Conservation (phyloP, 2,329 filamentous ascomycete genomes). For the Cladosporium sp. region DNA sequence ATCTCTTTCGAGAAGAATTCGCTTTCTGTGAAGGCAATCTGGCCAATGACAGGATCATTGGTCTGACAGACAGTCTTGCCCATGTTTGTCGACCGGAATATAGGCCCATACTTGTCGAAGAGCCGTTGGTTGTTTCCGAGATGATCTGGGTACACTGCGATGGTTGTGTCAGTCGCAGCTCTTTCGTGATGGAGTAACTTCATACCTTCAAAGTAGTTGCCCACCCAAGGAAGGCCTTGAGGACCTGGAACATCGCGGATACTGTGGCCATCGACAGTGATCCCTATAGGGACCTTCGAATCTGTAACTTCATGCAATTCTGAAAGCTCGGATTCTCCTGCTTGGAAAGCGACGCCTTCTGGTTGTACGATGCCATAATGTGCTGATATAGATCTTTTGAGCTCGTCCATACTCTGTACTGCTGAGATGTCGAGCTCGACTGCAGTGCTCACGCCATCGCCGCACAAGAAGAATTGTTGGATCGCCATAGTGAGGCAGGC, state of each 20-base stretch:
- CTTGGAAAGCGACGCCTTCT: conserved; percentile 6
- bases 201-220: conserved; percentile 34
- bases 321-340: not conserved
- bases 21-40: conserved; percentile 39
- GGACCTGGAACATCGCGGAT: conserved; percentile 49
- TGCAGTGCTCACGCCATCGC: not conserved
- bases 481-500: not conserved
- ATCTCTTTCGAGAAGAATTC: conserved; percentile 48
- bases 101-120: conserved; percentile 42
- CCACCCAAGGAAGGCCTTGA: conserved; percentile 40
- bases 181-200: no score
- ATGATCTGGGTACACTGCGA: conserved; percentile 45
- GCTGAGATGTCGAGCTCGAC: conserved; percentile 1
- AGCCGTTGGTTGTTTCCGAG: conserved; percentile 46
- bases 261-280: conserved; percentile 53
- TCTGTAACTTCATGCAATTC: not conserved
- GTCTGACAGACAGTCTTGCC: conserved; percentile 40
- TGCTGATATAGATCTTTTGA: not conserved
- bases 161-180: not conserved
- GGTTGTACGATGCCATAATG: not conserved
- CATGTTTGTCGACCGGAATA: conserved; percentile 44
- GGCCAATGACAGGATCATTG: conserved; percentile 42
- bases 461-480: not conserved
- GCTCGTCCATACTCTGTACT: not conserved
- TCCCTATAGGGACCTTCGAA: conserved; percentile 29